A percentile compares a stretch with the other conserved stretches of the same genome.
These are phyloP conservation scores for Kregervanrija fluxuum DNA, from an alignment of 805 yeast species.

Conservation along the genomic window DNA sequence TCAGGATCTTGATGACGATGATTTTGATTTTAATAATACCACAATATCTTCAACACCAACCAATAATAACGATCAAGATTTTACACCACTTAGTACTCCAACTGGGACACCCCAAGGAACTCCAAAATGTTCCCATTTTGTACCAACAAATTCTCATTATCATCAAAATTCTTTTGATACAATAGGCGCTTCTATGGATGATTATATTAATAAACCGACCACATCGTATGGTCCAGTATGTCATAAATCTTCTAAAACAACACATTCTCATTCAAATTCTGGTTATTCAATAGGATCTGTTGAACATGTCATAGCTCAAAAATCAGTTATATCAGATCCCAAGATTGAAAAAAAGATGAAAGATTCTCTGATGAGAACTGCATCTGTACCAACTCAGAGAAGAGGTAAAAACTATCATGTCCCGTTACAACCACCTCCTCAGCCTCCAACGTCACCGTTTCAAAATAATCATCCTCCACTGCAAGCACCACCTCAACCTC, in stretches of 20 bases:
- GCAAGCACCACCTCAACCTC: background rate
- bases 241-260: background rate
- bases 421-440: constrained; percentile 4
- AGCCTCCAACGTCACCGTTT: background rate
- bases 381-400: constrained; percentile 7
- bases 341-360: background rate
- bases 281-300: background rate
- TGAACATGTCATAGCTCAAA: background rate
- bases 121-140: too few relatives aligned
- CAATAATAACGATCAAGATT: too few relatives aligned
- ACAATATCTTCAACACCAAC: too few relatives aligned
- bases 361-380: constrained; percentile 8
- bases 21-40: too few relatives aligned
- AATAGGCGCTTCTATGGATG: too few relatives aligned
- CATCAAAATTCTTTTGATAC: too few relatives aligned
- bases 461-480: background rate
- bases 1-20: background rate
- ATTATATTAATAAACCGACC: too few relatives aligned
- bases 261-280: constrained; percentile 8
- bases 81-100: too few relatives aligned
- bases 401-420: constrained; percentile 1
- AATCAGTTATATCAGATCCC: background rate
- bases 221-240: too few relatives aligned
- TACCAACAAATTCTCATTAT: too few relatives aligned
- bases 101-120: too few relatives aligned